Evolutionary conservation across 352 stramenopile species (phyloP).

Genomic region (Stramenopiles sp.): DNA sequence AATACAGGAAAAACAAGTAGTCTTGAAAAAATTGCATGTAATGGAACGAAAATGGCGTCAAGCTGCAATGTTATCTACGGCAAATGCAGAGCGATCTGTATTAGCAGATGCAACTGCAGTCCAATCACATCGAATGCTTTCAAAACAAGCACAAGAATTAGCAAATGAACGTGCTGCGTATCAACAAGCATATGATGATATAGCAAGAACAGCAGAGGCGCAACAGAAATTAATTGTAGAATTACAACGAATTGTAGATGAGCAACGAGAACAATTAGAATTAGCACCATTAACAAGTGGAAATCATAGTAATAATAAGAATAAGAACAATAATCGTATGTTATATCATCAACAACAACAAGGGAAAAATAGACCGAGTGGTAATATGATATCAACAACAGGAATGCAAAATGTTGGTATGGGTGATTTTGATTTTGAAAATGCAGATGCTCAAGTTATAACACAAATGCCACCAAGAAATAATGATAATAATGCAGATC

Average conservation of each 20-base stretch:
- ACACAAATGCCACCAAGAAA: not conserved
- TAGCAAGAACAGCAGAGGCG: not conserved
- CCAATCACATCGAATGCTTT: not conserved
- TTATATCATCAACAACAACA: too few relatives aligned
- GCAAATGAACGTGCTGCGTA: not conserved
- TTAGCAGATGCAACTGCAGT: not conserved
- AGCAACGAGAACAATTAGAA: not conserved
- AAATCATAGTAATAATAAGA: too few relatives aligned
- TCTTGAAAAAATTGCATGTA: not conserved
- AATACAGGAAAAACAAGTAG: not conserved
- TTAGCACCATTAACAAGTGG: not conserved
- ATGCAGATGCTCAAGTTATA: not conserved
- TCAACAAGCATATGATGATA: constrained; percentile 3
- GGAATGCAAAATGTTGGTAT: too few relatives aligned
- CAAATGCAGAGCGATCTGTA: not conserved
- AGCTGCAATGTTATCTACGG: not conserved
- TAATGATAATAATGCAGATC: not conserved
- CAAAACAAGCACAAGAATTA: not conserved
- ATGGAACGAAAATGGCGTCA: not conserved
- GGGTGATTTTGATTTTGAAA: not conserved
- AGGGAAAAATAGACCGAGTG: too few relatives aligned
- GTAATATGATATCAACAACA: too few relatives aligned
- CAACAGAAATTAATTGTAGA: constrained; percentile 9
- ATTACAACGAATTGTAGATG: not conserved
- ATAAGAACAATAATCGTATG: too few relatives aligned